phyloP scores from a whole-genome alignment of 2,329 filamentous ascomycete species.

The Pestalotiopsis sp. region DNA sequence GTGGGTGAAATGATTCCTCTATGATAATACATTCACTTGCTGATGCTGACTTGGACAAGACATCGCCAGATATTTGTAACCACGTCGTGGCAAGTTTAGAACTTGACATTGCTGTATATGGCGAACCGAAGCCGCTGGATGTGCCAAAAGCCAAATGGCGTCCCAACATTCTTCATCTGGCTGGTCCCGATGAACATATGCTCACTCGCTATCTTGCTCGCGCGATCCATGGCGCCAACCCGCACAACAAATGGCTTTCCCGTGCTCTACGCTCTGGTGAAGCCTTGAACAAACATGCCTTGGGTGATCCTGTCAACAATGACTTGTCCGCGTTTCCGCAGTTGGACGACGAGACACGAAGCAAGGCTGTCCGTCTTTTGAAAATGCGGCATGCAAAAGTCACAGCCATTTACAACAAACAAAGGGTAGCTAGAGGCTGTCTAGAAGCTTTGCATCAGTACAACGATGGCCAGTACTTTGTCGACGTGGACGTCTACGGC shows the following conservation, averaged over 20 bases:
- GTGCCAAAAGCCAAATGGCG: background rate
- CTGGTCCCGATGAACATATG: background rate
- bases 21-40: background rate
- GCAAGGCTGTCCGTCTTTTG: background rate
- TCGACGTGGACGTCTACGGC: background rate
- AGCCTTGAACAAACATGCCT: background rate
- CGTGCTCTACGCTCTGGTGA: too few species aligned
- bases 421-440: background rate
- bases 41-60: background rate
- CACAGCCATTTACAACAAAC: background rate
- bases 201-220: background rate
- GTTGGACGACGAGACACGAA: background rate
- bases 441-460: background rate
- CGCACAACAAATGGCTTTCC: background rate
- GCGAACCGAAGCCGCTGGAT: background rate
- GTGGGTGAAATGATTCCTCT: background rate
- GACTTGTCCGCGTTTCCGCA: background rate
- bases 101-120: background rate
- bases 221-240: background rate
- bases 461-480: background rate
- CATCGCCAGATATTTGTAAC: background rate
- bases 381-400: background rate
- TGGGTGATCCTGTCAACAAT: background rate
- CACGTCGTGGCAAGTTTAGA: background rate
- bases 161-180: background rate